Evolutionary conservation across 371 early-diverging fungal species (phyloP), one percentile per base, ranked within the genome.

Genomic region (Haplosporangium sp.): DNA sequence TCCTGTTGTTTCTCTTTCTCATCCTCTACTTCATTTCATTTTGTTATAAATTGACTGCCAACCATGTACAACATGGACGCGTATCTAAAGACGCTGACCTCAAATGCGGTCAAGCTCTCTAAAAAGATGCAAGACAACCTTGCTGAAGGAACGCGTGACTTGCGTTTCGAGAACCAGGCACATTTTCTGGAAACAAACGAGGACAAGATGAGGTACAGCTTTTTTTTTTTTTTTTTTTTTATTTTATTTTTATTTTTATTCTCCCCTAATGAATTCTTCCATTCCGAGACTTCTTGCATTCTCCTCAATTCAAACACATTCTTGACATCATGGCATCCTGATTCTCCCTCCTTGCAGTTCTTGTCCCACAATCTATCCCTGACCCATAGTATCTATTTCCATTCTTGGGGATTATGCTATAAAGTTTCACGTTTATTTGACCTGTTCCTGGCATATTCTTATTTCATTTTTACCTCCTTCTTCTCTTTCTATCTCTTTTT

Each of bases 121-220:
- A 90, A 92, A 84, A 92, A 93, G 67, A 88, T 95, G 63, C 93
- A 95, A 2, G 94, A 95, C 77, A 94, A 93, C 17, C 82, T 96
- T 20, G 93, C 94, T 0, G 96, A 96, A 64, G 92, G 93, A 85
- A 94, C 96, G 57, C 89, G 92, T 65, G 96, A 96, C 67, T 91
- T 96, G 62, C 93, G 94, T 3, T 91, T 95, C 58, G 91, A 90
- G 68, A 86, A 88, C 61, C 86, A 88, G 19, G 91, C 92, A 0
- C 93, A 95, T 65, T 91, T 94, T 72, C 96, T 94, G 84, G 97
- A 96, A 65, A 93, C 93, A 2, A 91, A 94, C 44, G 96, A 96
- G 66, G 95, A 91, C 70, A 91, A 93, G 82, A 88, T 94, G 84
- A 83, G 78, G 78, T 71, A 68, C 38, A 58, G 11, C 10, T n/a